Percentiles rank a stretch among this genome's conserved stretches.
Conservation (phyloP, 1,284 basidiomycete genomes). For the Pseudozyma tsukubaensis region DNA sequence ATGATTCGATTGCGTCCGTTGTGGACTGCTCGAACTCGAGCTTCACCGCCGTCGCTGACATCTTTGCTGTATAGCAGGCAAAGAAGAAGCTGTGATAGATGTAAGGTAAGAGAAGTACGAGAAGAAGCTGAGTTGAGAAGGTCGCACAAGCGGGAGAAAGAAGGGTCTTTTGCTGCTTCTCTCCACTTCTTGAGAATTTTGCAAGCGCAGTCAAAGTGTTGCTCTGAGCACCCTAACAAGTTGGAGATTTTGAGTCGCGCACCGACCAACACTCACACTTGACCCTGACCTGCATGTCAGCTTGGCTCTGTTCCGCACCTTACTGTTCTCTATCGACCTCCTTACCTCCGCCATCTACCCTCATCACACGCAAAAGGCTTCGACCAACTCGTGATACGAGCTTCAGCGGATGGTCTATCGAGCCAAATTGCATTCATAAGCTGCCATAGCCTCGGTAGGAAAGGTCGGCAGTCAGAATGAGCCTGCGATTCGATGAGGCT, state of each 20-base stretch:
- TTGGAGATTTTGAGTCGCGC: background rate
- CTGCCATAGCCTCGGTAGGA: too few species aligned
- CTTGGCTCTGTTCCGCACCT: background rate
- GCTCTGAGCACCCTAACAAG: slow-evolving; percentile 2
- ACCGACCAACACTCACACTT: slow-evolving; percentile 19
- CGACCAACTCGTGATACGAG: background rate
- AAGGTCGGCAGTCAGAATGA: slow-evolving; percentile 20
- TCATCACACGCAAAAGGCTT: background rate
- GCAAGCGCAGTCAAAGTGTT: too few species aligned
- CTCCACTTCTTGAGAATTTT: slow-evolving; percentile 24
- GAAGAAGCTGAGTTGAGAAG: background rate
- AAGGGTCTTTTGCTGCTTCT: slow-evolving; percentile 1
- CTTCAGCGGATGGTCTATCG: background rate
- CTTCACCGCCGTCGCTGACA: slow-evolving; percentile 39
- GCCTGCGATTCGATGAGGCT: slow-evolving; percentile 61
- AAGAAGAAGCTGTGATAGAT: background rate
- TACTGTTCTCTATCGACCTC: background rate
- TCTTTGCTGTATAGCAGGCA: slow-evolving; percentile 5
- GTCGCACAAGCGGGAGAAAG: background rate
- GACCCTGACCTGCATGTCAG: slow-evolving; percentile 8
- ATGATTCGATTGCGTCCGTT: slow-evolving; percentile 35
- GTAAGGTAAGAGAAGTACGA: background rate
- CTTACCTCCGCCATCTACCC: background rate
- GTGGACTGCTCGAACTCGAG: slow-evolving; percentile 42
- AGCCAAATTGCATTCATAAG: too few species aligned